Percentiles rank a stretch among this genome's conserved stretches.
Conservation (phyloP, 306 rosid genomes). For the Castanospermum australe region DNA sequence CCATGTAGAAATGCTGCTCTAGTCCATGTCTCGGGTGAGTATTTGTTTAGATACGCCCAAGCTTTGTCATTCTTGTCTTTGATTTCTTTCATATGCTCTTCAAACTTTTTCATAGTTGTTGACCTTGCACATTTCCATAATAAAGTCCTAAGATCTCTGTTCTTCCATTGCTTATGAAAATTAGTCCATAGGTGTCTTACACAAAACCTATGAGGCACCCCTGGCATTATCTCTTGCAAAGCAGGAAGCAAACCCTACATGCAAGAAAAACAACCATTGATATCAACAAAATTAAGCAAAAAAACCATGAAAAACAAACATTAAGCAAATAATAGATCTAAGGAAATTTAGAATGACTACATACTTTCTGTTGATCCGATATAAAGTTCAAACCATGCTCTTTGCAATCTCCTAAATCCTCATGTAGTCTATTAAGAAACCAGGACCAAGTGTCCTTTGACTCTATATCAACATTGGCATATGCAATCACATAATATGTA, state of each 20-base stretch:
- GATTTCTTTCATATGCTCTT: no score
- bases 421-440: no score
- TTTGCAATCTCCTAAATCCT: no score
- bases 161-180: not conserved
- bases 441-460: no score
- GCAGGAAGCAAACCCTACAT: not conserved
- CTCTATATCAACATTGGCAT: no score
- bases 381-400: not conserved
- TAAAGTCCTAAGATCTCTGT: not conserved
- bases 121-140: not conserved
- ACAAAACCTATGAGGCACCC: not conserved
- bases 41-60: not conserved
- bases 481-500: no score
- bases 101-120: no score
- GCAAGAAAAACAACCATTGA: not conserved
- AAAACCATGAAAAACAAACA: no score
- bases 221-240: not conserved
- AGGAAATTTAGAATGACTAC: no score
- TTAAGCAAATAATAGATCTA: no score
- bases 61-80: not conserved
- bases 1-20: not conserved
- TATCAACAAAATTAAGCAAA: no score
- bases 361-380: not conserved
- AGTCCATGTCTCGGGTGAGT: not conserved
- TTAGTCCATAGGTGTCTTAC: not conserved